phyloP scores from a whole-genome alignment of 169 alveolate genomes.

The Cryptosporidium felis region DNA sequence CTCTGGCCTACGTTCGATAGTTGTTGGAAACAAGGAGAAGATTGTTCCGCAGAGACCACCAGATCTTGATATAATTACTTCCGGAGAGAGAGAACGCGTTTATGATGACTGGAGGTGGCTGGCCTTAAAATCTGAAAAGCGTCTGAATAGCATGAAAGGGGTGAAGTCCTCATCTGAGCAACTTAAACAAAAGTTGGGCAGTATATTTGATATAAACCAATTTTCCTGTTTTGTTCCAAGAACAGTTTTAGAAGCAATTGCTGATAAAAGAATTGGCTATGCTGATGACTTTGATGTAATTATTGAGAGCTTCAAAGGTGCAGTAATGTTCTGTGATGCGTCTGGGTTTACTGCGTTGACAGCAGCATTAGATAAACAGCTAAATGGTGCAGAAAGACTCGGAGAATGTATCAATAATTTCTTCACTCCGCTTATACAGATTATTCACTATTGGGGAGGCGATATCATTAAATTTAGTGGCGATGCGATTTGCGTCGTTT shows the following conservation, averaged over 20 bases:
- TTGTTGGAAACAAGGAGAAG: slow-evolving; percentile 48
- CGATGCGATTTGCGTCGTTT: slow-evolving; percentile 85
- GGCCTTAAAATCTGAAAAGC: slow-evolving; percentile 77
- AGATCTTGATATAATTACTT: slow-evolving; percentile 43
- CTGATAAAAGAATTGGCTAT: slow-evolving; percentile 77
- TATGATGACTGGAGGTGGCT: slow-evolving; percentile 82
- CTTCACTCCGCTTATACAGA: slow-evolving; percentile 81
- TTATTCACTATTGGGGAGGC: slow-evolving; percentile 86
- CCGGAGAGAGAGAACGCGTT: slow-evolving; percentile 74
- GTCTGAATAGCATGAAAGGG: slow-evolving; percentile 73
- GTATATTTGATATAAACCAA: slow-evolving; percentile 75
- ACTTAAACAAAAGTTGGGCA: slow-evolving; percentile 70
- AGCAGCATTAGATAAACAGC: slow-evolving; percentile 80
- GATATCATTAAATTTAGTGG: slow-evolving; percentile 89
- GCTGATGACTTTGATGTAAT: slow-evolving; percentile 80
- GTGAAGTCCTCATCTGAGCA: slow-evolving; percentile 68
- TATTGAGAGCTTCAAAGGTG: slow-evolving; percentile 79
- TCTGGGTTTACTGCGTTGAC: slow-evolving; percentile 85
- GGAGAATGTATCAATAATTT: slow-evolving; percentile 82
- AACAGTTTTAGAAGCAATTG: slow-evolving; percentile 82
- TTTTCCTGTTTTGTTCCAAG: slow-evolving; percentile 82
- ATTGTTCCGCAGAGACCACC: slow-evolving; percentile 69
- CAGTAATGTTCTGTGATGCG: slow-evolving; percentile 84
- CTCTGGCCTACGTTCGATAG: slow-evolving; percentile 50
- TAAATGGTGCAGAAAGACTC: slow-evolving; percentile 82